Evolutionary conservation across 2,329 filamentous ascomycete species (phyloP).

Genomic region (Penicillium janthinellum): DNA sequence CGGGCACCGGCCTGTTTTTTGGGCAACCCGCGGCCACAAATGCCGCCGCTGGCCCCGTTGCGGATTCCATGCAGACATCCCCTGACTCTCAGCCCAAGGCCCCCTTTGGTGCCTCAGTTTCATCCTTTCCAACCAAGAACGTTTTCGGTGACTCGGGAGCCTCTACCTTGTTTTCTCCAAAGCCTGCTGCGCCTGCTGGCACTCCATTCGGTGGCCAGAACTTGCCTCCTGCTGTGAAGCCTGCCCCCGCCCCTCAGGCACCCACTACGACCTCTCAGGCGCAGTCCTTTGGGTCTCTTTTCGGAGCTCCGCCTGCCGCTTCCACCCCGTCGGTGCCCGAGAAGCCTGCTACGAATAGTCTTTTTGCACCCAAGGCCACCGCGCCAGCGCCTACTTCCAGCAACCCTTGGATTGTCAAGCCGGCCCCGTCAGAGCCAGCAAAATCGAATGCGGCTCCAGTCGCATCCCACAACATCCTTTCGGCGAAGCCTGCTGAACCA

Average conservation of each 20-base stretch:
- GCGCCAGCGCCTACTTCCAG: not conserved
- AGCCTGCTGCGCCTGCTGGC: conserved; percentile 9
- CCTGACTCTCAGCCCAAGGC: conserved; percentile 24
- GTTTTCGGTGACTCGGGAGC: conserved; percentile 15
- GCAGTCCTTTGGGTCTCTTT: conserved; percentile 12
- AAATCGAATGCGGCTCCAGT: not conserved
- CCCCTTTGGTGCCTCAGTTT: not conserved
- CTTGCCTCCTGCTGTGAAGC: conserved; percentile 7
- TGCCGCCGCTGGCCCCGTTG: conserved; percentile 11
- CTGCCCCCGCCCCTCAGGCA: conserved; percentile 9
- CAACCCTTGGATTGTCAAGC: not conserved
- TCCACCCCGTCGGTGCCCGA: conserved; percentile 4
- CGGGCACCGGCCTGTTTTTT: conserved; percentile 20
- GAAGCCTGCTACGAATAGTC: not conserved
- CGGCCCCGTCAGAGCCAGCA: not conserved
- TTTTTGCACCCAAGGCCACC: conserved; percentile 2
- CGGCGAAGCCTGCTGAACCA: conserved; percentile 8
- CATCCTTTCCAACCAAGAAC: conserved; percentile 12
- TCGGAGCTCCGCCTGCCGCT: conserved; percentile 7
- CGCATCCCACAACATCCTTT: conserved; percentile 9
- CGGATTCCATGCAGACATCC: conserved; percentile 28
- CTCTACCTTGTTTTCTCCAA: conserved; percentile 11
- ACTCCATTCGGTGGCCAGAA: conserved; percentile 15
- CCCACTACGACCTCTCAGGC: conserved; percentile 1
- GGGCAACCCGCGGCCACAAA: conserved; percentile 16